These are phyloP conservation scores for Penicillium arizonense DNA, from an alignment of 495 filamentous ascomycete species.

Conservation along the genomic window DNA sequence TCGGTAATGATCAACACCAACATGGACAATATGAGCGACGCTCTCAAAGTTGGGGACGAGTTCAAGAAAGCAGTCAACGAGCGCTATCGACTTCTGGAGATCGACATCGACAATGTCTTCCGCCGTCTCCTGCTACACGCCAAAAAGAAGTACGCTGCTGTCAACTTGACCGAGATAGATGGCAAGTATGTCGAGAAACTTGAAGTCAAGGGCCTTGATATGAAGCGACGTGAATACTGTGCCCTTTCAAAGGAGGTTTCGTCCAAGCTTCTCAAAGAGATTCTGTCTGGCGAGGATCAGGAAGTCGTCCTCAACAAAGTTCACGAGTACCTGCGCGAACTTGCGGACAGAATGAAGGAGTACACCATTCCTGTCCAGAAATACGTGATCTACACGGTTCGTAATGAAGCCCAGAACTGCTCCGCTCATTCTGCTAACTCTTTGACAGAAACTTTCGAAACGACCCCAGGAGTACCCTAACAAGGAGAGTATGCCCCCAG, in stretches of 20 bases:
- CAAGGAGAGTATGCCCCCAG: constrained; percentile 91
- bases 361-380: constrained; percentile 70
- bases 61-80: constrained; percentile 84
- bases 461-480: constrained; percentile 90
- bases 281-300: constrained; percentile 89
- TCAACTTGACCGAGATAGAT: constrained; percentile 86
- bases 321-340: constrained; percentile 85
- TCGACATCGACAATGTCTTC: constrained; percentile 98
- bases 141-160: constrained; percentile 99
- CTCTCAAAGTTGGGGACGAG: constrained; percentile 80
- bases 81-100: constrained; percentile 84
- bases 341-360: constrained; percentile 79
- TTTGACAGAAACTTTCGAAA: constrained; percentile 78
- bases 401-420: constrained; percentile 5
- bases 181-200: constrained; percentile 92
- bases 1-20: constrained; percentile 99
- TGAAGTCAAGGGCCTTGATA: constrained; percentile 97
- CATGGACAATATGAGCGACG: constrained; percentile 87
- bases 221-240: constrained; percentile 96
- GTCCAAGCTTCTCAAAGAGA: constrained; percentile 75
- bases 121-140: constrained; percentile 89
- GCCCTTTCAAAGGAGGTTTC: constrained; percentile 91
- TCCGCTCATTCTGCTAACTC: constrained; percentile 7
- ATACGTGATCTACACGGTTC: constrained; percentile 90
- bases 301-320: constrained; percentile 86